A percentile compares a stretch with the other conserved stretches of the same genome.
Evolutionary conservation across 345 rosid genomes (phyloP).

Genomic region (Acer negundo): DNA sequence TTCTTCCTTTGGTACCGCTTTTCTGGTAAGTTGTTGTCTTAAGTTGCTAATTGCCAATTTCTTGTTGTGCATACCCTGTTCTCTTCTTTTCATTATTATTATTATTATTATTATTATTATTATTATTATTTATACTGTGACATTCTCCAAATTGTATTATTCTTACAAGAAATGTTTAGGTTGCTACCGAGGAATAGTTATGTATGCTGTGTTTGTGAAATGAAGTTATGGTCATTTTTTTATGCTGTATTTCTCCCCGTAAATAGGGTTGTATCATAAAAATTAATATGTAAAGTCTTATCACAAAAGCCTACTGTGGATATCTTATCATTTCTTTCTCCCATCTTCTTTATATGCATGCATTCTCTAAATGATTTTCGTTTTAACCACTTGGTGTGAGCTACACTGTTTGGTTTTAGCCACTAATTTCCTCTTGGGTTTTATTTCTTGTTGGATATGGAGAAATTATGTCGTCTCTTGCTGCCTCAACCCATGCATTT

Average conservation of each 20-base stretch:
- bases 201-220: background rate
- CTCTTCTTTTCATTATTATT: background rate
- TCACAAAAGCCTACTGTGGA: background rate
- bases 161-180: background rate
- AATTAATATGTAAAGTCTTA: background rate
- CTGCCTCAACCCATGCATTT: background rate
- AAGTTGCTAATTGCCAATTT: conserved; percentile 15
- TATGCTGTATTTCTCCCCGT: background rate
- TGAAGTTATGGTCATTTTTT: background rate
- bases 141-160: conserved; percentile 4
- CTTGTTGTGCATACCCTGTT: conserved; percentile 11
- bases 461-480: background rate
- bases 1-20: conserved; percentile 86
- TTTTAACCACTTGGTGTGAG: background rate
- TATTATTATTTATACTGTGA: background rate
- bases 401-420: background rate
- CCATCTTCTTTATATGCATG: background rate
- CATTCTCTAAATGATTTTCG: background rate
- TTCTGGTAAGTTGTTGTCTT: conserved; percentile 70
- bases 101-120: background rate
- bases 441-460: background rate
- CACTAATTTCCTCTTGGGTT: background rate
- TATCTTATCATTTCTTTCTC: background rate
- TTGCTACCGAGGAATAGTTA: background rate
- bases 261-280: background rate